Evolutionary conservation across 148 eudicot species (phyloP), one percentile per base, ranked within the genome.

Genomic region (Drosera capensis): DNA sequence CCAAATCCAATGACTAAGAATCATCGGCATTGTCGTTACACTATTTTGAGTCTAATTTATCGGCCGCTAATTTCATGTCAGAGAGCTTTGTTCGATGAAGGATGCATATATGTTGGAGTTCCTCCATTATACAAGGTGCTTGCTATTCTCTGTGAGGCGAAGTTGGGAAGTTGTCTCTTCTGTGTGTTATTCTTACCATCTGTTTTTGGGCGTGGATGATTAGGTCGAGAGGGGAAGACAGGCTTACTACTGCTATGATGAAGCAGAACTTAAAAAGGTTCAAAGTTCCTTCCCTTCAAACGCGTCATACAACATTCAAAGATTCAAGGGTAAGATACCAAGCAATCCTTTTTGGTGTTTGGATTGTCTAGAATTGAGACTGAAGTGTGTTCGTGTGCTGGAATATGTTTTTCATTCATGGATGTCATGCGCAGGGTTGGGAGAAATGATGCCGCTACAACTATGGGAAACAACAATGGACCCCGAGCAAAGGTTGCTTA

Each of bases 371-470:
- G n/a, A 9, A 9, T 34, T 9, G n/a, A 2, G 8, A 19, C 9
- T 41, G 7, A 5, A 17, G 45, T 41, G 7, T 41, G 22, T 20
- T 42, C 34, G 30, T 49, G 28, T 58, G 17, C 39, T 19, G 12
- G 3, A 5, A 17, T 9, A 16, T 54, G 17, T 5, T 25, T 54
- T 41, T 25, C 54, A 24, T 28, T 4, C 9, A 9, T 11, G n/a
- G 11, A 5, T 11, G 13, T 34, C n/a, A 5, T 34, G 38, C 20
- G 1, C 60, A 90, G 97, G 97, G 8, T 65, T 90, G 85, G 97
- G 97, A 20, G 97, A 90, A 55, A 90, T 90, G 97, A 90, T 90
- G 97, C 97, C 97, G 23, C 21, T 51, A 30, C 97, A 90, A 39
- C 68, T 90, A 18, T 90, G 97, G 97, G 95, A 90, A 50, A 90